A percentile compares a stretch with the other conserved stretches of the same genome.
Evolutionary conservation across 129 eudicot species (phyloP).

Genomic region (Smallanthus sonchifolius): DNA sequence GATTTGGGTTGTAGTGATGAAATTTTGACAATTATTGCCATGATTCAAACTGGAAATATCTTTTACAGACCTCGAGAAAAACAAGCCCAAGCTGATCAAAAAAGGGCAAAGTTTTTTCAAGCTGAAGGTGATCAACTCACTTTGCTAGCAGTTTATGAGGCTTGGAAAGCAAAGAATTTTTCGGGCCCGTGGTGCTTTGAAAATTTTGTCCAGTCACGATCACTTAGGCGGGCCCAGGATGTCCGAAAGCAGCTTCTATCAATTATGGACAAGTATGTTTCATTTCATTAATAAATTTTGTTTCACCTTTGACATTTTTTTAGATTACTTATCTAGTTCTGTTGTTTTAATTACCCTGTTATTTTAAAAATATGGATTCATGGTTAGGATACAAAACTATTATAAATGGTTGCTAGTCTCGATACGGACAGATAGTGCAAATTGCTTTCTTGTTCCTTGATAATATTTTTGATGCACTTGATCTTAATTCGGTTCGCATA

Average conservation of each 20-base stretch:
- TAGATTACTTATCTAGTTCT: background rate
- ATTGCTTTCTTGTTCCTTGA: background rate
- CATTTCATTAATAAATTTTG: background rate
- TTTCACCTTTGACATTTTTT: background rate
- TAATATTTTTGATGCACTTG: no score
- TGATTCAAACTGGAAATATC: conserved; percentile 80
- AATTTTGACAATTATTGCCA: conserved; percentile 77
- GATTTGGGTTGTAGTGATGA: conserved; percentile 93
- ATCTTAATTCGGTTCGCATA: no score
- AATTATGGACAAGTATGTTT: conserved; percentile 78
- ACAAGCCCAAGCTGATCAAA: conserved; percentile 87
- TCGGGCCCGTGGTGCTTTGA: conserved; percentile 87
- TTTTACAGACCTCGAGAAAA: conserved; percentile 83
- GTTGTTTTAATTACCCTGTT: background rate
- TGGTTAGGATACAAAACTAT: background rate
- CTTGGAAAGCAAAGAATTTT: conserved; percentile 82
- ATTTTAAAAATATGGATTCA: background rate
- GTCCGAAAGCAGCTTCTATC: conserved; percentile 76
- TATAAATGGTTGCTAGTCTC: background rate
- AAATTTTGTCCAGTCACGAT: conserved; percentile 70
- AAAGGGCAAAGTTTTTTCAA: conserved; percentile 75
- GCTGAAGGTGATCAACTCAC: conserved; percentile 88
- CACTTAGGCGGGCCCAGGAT: conserved; percentile 86
- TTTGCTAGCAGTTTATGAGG: conserved; percentile 84
- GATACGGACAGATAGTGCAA: background rate